phyloP scores from a whole-genome alignment of 1,284 basidiomycete genomes.

The Rugosomyces carneus region DNA sequence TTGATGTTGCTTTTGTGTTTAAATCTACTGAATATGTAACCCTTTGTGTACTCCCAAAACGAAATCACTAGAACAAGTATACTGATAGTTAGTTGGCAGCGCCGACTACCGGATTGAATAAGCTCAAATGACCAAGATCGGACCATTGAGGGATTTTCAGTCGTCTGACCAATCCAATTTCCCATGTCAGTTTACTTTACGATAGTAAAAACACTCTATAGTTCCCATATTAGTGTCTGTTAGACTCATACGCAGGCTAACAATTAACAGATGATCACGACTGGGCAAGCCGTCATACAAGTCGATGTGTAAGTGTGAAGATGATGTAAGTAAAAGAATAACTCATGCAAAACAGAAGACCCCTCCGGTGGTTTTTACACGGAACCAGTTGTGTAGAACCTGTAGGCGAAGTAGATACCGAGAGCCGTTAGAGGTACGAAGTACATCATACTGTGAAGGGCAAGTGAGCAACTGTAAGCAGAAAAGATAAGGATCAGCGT shows the following conservation, averaged over 20 bases:
- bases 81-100: no score
- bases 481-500: conserved; percentile 23
- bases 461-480: conserved; percentile 7
- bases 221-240: conserved; percentile 11
- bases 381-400: conserved; percentile 51
- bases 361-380: conserved; percentile 26
- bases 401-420: conserved; percentile 78
- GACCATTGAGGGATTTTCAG: not conserved
- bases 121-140: not conserved
- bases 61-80: not conserved
- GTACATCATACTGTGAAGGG: conserved; percentile 58
- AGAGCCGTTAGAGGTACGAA: conserved; percentile 70
- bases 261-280: not conserved
- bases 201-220: conserved; percentile 8
- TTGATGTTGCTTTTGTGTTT: not conserved
- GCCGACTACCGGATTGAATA: not conserved
- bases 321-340: conserved; percentile 10
- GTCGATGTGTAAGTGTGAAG: conserved; percentile 1
- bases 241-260: conserved; percentile 1
- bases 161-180: not conserved
- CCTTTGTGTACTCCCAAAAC: no score
- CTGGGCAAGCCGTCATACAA: not conserved
- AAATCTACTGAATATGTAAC: no score
- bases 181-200: not conserved
- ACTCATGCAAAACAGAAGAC: not conserved